Percentiles rank a stretch among this genome's conserved stretches.
phyloP scores from a whole-genome alignment of 2,329 filamentous ascomycete genomes.

The Coniochaeta sp. region DNA sequence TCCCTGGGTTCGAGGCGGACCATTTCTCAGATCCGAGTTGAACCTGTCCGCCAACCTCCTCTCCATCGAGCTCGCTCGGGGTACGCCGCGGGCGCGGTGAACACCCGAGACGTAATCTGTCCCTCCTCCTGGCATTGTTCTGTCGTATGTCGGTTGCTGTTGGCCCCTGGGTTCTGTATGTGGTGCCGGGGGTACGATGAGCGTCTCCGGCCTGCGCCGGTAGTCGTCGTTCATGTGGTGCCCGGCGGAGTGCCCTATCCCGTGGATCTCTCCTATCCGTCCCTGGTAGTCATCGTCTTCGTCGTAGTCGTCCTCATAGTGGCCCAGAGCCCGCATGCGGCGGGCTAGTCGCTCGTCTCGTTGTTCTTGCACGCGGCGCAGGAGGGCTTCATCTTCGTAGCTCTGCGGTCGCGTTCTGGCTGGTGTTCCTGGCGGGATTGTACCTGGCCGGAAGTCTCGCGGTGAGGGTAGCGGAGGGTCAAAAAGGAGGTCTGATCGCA shows the following conservation, averaged over 20 bases:
- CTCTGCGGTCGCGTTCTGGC: constrained; percentile 22
- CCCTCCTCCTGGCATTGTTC: constrained; percentile 22
- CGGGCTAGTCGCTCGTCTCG: constrained; percentile 34
- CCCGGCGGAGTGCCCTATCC: constrained; percentile 43
- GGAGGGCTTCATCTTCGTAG: constrained; percentile 41
- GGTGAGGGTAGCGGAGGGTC: constrained; percentile 21
- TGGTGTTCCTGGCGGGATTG: constrained; percentile 5
- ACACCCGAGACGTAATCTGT: constrained; percentile 36
- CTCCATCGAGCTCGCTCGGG: constrained; percentile 37
- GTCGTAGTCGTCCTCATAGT: constrained; percentile 23
- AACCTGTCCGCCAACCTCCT: constrained; percentile 44
- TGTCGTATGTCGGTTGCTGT: constrained; percentile 25
- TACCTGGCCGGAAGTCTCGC: constrained; percentile 20
- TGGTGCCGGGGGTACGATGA: constrained; percentile 26
- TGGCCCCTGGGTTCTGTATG: constrained; percentile 5
- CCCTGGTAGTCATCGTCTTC: constrained; percentile 33
- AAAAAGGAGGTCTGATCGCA: background rate
- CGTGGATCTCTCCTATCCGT: constrained; percentile 29
- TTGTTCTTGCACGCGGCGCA: constrained; percentile 39
- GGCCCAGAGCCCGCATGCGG: constrained; percentile 26
- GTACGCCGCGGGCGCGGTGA: constrained; percentile 34
- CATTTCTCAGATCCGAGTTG: constrained; percentile 33
- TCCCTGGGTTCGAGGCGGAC: constrained; percentile 15
- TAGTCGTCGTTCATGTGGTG: constrained; percentile 60
- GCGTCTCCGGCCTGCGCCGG: constrained; percentile 29